Conservation (phyloP, 768 basidiomycete species). For the Auriscalpium orientale region DNA sequence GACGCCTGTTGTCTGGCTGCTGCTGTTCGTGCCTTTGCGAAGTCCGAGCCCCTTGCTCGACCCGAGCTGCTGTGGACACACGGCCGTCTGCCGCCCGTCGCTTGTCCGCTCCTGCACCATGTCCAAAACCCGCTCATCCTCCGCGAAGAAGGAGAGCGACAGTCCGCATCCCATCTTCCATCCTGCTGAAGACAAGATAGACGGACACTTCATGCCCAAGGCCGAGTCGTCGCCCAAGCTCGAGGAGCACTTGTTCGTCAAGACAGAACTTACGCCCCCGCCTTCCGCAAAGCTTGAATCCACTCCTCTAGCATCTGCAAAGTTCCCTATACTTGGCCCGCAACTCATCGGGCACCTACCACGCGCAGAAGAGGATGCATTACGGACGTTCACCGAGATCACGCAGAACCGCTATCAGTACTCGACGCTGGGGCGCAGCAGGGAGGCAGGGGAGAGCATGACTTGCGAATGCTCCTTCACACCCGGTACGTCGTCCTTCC, state of each 20-base stretch:
- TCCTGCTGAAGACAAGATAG: neutral
- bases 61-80: neutral
- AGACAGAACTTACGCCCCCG: constrained; percentile 24
- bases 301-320: constrained; percentile 12
- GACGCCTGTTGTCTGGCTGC: too few relatives aligned
- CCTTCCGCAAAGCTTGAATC: constrained; percentile 25
- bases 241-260: constrained; percentile 23
- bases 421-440: constrained; percentile 77
- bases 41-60: constrained; percentile 1
- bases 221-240: constrained; percentile 20
- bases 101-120: constrained; percentile 10
- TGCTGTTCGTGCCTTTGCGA: neutral
- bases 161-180: constrained; percentile 17
- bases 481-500: constrained; percentile 52
- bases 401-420: constrained; percentile 79
- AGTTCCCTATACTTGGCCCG: constrained; percentile 27
- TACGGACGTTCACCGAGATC: constrained; percentile 67
- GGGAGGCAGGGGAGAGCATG: constrained; percentile 88
- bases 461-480: constrained; percentile 89
- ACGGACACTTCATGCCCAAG: neutral
- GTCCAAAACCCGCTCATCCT: constrained; percentile 20
- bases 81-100: neutral
- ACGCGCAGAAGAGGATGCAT: constrained; percentile 63
- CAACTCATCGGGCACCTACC: constrained; percentile 83
- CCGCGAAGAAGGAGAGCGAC: constrained; percentile 16